Base-by-base conservation (phyloP, 805 yeast genomes). In the Kurtzmaniella cleridarum region DNA sequence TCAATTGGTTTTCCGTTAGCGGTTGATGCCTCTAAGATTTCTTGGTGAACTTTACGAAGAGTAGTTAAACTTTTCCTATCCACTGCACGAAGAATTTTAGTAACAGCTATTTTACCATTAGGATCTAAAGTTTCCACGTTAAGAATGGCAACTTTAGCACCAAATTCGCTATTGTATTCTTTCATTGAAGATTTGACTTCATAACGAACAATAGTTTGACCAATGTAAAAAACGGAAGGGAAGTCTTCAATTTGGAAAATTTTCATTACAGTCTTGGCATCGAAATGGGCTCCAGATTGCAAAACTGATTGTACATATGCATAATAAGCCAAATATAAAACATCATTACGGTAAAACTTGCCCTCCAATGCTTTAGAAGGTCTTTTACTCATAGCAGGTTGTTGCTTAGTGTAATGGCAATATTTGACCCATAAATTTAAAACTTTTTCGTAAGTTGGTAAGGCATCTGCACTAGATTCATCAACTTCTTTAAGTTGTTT, bases 391-490 rank as follows among this genome's bases (percentile, higher is more conserved):
- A 9, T 8, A n/a, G 5, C 17, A 17, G 31, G 42, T 30, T 39
- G 32, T n/a, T 23, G 13, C 20, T 39, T 42, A n/a, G 34, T 17
- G 43, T 54, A 53, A 48, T 64, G 69, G 37, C 62, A 40, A 43
- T 42, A 54, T 38, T 49, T 50, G 40, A 67, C 59, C 72, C 72
- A 66, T 15, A 51, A 35, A 30, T 51, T 46, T 35, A 68, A 55
- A 3, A 59, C 58, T 4, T 46, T 48, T 10, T 54, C 42, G 47
- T 54, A 57, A 3, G 47, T 47, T 8, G 41, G 35, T 17, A 39
- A 35, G 10, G 35, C 42, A 6, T 39, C 36, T 7, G 39, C 37
- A 20, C 31, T 27, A 31, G 44, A 33, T 32, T 49, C 49, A 5
- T 42, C 38, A 27, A 47, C 44, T 18, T 40, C 36, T 27, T 44